Conservation (phyloP, 768 basidiomycete genomes). For the Coprinopsis marcescibilis region DNA sequence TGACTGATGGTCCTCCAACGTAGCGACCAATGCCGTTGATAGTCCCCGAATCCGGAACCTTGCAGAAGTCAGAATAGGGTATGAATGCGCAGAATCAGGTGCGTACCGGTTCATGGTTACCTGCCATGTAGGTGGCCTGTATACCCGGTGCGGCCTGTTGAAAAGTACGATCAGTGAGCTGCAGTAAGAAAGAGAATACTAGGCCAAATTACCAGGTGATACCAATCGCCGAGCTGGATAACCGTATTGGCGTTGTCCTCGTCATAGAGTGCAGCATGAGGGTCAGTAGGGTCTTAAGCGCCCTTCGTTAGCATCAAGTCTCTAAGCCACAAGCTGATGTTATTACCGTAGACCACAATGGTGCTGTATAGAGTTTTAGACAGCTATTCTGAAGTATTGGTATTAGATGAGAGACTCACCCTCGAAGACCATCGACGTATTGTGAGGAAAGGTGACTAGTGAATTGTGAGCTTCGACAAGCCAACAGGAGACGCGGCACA, state of each 20-base stretch:
- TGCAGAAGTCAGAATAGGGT: not conserved
- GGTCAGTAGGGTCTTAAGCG: slow-evolving; percentile 9
- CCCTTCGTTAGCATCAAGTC: not conserved
- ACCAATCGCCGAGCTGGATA: slow-evolving; percentile 14
- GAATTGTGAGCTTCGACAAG: too few species aligned
- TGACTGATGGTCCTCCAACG: slow-evolving; percentile 31
- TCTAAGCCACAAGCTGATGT: slow-evolving; percentile 15
- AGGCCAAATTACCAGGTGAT: slow-evolving; percentile 6
- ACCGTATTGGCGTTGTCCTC: slow-evolving; percentile 12
- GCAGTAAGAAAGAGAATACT: not conserved
- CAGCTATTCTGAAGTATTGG: slow-evolving; percentile 13
- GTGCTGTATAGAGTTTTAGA: not conserved
- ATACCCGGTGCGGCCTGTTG: slow-evolving; percentile 8
- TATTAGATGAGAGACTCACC: slow-evolving; percentile 21
- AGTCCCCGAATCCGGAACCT: slow-evolving; percentile 31
- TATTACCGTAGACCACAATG: slow-evolving; percentile 21
- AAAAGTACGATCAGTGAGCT: not conserved
- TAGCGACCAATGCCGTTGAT: slow-evolving; percentile 44
- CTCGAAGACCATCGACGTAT: slow-evolving; percentile 23
- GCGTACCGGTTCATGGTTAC: slow-evolving; percentile 9
- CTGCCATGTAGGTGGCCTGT: slow-evolving; percentile 1
- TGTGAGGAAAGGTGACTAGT: slow-evolving; percentile 19
- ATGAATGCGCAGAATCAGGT: too few species aligned
- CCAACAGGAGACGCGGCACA: too few species aligned
- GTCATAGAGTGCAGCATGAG: slow-evolving; percentile 11